phyloP scores from a whole-genome alignment of 2,329 filamentous ascomycete species.

The Aspergillus sclerotialis region DNA sequence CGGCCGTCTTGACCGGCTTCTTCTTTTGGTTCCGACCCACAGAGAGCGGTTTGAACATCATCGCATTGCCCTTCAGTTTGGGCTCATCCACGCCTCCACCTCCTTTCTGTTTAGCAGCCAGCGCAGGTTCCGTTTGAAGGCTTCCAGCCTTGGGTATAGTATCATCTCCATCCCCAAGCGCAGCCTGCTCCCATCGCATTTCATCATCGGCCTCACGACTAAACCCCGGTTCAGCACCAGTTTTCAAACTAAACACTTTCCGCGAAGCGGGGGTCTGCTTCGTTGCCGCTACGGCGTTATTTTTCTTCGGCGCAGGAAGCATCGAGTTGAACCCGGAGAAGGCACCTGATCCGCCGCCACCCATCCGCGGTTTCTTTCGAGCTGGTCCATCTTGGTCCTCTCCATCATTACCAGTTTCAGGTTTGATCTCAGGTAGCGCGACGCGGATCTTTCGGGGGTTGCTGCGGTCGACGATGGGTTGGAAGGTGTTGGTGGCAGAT shows the following conservation, averaged over 20 bases:
- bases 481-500: slow-evolving; percentile 45
- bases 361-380: slow-evolving; percentile 62
- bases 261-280: slow-evolving; percentile 36
- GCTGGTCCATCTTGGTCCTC: slow-evolving; percentile 49
- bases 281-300: slow-evolving; percentile 15
- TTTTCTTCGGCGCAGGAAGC: slow-evolving; percentile 72
- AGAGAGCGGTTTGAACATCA: slow-evolving; percentile 85
- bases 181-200: slow-evolving; percentile 20
- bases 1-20: slow-evolving; percentile 35
- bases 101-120: slow-evolving; percentile 3
- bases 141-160: slow-evolving; percentile 21
- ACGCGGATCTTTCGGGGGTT: slow-evolving; percentile 81
- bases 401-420: slow-evolving; percentile 24
- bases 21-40: slow-evolving; percentile 72
- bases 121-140: slow-evolving; percentile 6
- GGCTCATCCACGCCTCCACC: slow-evolving; percentile 16
- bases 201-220: slow-evolving; percentile 51
- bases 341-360: slow-evolving; percentile 52
- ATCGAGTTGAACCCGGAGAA: slow-evolving; percentile 82
- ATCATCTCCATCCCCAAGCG: slow-evolving; percentile 25
- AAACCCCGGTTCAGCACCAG: slow-evolving; percentile 76
- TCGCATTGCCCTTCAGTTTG: slow-evolving; percentile 64
- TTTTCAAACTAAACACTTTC: slow-evolving; percentile 67
- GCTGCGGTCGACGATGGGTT: slow-evolving; percentile 73
- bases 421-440: slow-evolving; percentile 57